Percentiles rank a stretch among this genome's conserved stretches.
Evolutionary conservation across 129 eudicot species (phyloP).

Genomic region (Erigeron canadensis): DNA sequence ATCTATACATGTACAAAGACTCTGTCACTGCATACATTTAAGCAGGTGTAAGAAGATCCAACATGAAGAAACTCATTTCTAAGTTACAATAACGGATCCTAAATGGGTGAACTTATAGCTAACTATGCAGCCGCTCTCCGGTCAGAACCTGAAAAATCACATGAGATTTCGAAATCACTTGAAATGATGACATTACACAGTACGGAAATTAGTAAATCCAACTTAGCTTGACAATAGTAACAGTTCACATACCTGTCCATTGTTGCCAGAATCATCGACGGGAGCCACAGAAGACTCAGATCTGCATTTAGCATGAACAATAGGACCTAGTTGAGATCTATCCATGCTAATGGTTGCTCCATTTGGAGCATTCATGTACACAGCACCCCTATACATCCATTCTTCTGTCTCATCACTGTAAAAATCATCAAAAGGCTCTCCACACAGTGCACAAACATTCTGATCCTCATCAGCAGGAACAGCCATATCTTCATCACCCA

Average conservation of each 20-base stretch:
- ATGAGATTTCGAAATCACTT: not conserved
- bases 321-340: slow-evolving; percentile 79
- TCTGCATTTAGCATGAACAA: slow-evolving; percentile 89
- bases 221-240: not conserved
- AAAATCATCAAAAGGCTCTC: slow-evolving; percentile 91
- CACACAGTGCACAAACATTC: slow-evolving; percentile 78
- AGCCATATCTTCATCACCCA: slow-evolving; percentile 76
- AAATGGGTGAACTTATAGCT: slow-evolving; percentile 31
- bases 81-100: slow-evolving; percentile 43
- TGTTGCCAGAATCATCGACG: slow-evolving; percentile 43
- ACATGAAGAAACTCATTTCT: slow-evolving; percentile 36
- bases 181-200: not conserved
- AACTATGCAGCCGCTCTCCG: slow-evolving; percentile 55
- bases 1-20: slow-evolving; percentile 64
- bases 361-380: slow-evolving; percentile 71
- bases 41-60: slow-evolving; percentile 32
- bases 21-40: slow-evolving; percentile 37
- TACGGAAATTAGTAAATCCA: not conserved
- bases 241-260: slow-evolving; percentile 48
- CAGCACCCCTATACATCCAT: slow-evolving; percentile 98
- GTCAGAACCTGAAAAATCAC: slow-evolving; percentile 53
- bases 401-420: slow-evolving; percentile 91
- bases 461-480: slow-evolving; percentile 97
- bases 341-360: slow-evolving; percentile 71
- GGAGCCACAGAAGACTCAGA: slow-evolving; percentile 58